Percentiles rank a stretch among this genome's conserved stretches.
phyloP scores from a whole-genome alignment of 352 stramenopile genomes.

The Phytophthora nicotianae region DNA sequence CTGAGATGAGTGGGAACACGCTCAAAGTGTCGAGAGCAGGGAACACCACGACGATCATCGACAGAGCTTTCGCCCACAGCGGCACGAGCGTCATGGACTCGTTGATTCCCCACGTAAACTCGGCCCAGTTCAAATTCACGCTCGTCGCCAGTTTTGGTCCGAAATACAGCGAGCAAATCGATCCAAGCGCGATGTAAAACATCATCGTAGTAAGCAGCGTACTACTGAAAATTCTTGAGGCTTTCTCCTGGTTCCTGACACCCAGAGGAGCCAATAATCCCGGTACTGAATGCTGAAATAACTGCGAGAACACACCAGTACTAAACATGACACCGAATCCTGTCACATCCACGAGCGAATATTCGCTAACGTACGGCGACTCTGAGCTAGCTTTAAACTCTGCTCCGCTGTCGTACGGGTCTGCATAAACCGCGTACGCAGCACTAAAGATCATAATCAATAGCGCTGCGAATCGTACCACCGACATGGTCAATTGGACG shows the following conservation, averaged over 20 bases:
- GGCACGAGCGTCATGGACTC: constrained; percentile 48
- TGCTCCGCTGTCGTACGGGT: constrained; percentile 66
- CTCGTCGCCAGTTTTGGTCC: constrained; percentile 75
- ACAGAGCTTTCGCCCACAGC: constrained; percentile 66
- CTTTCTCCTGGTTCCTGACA: constrained; percentile 60
- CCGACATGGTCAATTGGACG: constrained; percentile 87
- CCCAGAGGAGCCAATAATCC: constrained; percentile 81
- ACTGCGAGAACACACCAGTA: constrained; percentile 89
- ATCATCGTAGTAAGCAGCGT: constrained; percentile 84
- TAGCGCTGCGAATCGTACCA: constrained; percentile 88
- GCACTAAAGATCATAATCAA: constrained; percentile 90
- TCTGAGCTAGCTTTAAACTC: constrained; percentile 5
- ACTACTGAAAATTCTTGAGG: constrained; percentile 69
- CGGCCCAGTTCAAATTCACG: constrained; percentile 92
- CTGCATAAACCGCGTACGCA: constrained; percentile 68
- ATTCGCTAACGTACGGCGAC: constrained; percentile 61
- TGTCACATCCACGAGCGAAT: constrained; percentile 63
- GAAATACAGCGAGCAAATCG: constrained; percentile 86
- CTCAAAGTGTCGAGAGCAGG: constrained; percentile 90
- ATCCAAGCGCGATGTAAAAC: constrained; percentile 87
- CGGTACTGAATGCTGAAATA: constrained; percentile 92
- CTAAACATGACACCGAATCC: constrained; percentile 92
- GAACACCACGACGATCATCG: constrained; percentile 88
- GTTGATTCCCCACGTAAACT: constrained; percentile 86
- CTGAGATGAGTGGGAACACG: constrained; percentile 92